A percentile compares a stretch with the other conserved stretches of the same genome.
Evolutionary conservation across 140 eudicot genomes (phyloP).

Genomic region (Cichorium intybus): DNA sequence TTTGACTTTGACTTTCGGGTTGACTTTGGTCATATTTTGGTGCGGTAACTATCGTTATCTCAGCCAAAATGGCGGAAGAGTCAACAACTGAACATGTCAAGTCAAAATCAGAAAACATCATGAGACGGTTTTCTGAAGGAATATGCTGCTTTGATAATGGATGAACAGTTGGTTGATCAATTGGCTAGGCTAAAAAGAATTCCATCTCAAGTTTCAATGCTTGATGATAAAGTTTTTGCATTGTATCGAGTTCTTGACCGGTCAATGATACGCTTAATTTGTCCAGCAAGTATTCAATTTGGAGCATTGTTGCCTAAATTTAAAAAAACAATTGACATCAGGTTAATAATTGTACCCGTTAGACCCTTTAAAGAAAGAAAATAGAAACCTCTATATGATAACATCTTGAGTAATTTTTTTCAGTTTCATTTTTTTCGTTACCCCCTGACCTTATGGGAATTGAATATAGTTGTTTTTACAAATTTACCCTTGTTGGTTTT

Average conservation of each 20-base stretch:
- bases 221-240: constrained; percentile 80
- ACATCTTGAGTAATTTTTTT: too few relatives aligned
- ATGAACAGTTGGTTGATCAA: constrained; percentile 59
- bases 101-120: constrained; percentile 85
- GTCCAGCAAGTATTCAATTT: constrained; percentile 79
- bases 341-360: background rate
- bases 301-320: constrained; percentile 56
- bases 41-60: constrained; percentile 71
- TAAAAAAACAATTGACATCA: background rate
- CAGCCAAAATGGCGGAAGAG: constrained; percentile 89
- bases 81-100: constrained; percentile 89
- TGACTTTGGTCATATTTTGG: constrained; percentile 66
- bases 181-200: constrained; percentile 64
- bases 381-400: too few relatives aligned
- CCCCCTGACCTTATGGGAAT: too few relatives aligned
- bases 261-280: constrained; percentile 80
- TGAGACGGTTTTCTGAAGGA: constrained; percentile 42
- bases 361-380: too few relatives aligned
- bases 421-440: too few relatives aligned
- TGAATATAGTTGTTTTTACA: background rate
- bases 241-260: constrained; percentile 75
- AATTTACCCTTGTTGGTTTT: background rate
- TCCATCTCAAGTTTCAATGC: constrained; percentile 77
- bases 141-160: constrained; percentile 61
- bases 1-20: constrained; percentile 40